These are phyloP conservation scores for Nakazawaea siamensis DNA, from an alignment of 805 yeast species.

Conservation along the genomic window DNA sequence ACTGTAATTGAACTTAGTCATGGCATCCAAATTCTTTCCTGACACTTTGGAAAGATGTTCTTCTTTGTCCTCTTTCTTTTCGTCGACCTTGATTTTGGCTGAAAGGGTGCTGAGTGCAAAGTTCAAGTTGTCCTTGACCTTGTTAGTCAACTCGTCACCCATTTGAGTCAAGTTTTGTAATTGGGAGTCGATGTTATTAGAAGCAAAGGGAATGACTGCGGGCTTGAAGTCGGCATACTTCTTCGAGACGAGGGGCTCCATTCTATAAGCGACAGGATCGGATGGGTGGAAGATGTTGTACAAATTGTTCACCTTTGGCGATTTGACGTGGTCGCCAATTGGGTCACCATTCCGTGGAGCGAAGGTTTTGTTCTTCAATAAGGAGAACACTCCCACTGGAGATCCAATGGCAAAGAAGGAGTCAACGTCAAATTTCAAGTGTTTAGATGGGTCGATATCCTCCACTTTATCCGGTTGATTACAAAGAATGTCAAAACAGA, in stretches of 20 bases:
- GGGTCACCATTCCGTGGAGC: conserved; percentile 25
- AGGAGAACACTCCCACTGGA: conserved; percentile 80
- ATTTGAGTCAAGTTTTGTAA: conserved; percentile 28
- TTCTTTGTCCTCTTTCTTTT: conserved; percentile 13
- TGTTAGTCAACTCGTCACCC: conserved; percentile 31
- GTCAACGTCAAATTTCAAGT: conserved; percentile 62
- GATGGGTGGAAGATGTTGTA: conserved; percentile 86
- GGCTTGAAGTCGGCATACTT: conserved; percentile 44
- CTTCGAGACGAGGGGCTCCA: conserved; percentile 72
- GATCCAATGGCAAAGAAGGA: conserved; percentile 81
- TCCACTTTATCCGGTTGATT: conserved; percentile 28
- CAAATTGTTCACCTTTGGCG: conserved; percentile 56
- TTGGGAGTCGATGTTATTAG: conserved; percentile 41
- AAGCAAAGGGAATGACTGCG: conserved; percentile 47
- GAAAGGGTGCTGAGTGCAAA: conserved; percentile 5
- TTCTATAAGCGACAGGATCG: conserved; percentile 84
- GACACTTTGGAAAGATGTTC: conserved; percentile 16
- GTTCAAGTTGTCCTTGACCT: conserved; percentile 14
- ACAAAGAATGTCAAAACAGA: conserved; percentile 66
- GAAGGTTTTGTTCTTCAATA: conserved; percentile 60
- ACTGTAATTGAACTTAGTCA: conserved; percentile 49
- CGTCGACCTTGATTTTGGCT: conserved; percentile 1
- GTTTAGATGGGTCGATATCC: conserved; percentile 17
- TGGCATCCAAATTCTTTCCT: conserved; percentile 21
- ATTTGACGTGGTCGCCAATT: conserved; percentile 18